These are phyloP conservation scores for Fusarium dlaminii DNA, from an alignment of 2,329 filamentous ascomycete genomes.

Conservation along the genomic window DNA sequence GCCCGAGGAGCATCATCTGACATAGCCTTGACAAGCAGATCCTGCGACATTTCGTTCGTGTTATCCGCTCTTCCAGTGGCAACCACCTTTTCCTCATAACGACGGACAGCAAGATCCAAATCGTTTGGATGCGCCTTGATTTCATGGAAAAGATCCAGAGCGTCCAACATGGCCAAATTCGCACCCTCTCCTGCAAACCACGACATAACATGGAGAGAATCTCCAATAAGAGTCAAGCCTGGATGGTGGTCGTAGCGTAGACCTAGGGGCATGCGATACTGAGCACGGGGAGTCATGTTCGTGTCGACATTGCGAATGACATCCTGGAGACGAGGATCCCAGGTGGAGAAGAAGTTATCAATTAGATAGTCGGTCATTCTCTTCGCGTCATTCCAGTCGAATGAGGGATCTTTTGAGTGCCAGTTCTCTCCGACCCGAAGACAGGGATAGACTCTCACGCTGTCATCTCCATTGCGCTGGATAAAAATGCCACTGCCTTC, in stretches of 20 bases:
- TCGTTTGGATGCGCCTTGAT: accelerated
- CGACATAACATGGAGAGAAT: background rate
- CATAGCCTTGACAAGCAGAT: background rate
- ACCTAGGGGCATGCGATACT: background rate
- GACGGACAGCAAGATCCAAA: background rate
- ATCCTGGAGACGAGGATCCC: background rate
- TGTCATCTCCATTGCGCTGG: background rate
- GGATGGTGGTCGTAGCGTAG: background rate
- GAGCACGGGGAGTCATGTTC: background rate
- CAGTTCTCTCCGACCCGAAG: background rate
- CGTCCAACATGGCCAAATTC: background rate
- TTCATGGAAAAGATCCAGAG: background rate
- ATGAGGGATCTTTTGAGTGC: background rate
- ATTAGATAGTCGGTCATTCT: background rate
- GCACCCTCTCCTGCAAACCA: background rate
- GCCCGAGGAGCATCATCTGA: background rate
- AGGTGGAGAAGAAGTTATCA: background rate
- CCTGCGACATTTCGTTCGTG: background rate
- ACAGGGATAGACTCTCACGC: background rate
- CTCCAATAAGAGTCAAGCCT: background rate
- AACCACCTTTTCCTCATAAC: background rate
- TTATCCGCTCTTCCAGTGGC: background rate
- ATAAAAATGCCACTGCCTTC: background rate
- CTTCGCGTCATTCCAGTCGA: background rate
- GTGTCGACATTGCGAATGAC: background rate